Percentiles rank a stretch among this genome's conserved stretches.
phyloP scores from a whole-genome alignment of 2,329 filamentous ascomycete genomes.

The Bipolaris victoriae region DNA sequence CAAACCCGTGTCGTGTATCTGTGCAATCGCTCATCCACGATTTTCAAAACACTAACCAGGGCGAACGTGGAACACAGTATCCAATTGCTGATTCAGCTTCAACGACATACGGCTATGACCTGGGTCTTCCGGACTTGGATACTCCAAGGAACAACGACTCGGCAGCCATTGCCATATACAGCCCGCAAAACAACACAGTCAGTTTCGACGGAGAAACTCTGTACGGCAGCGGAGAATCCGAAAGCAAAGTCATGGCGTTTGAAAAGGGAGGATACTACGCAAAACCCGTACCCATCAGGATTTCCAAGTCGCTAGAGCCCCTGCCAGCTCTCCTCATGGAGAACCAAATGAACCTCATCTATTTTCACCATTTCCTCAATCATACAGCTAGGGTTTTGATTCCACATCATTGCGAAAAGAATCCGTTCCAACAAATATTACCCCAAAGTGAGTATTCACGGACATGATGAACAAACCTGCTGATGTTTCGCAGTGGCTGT shows the following conservation, averaged over 20 bases:
- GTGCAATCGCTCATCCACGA: too few species aligned
- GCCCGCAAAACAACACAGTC: conserved; percentile 38
- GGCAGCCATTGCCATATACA: conserved; percentile 63
- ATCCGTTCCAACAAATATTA: conserved; percentile 65
- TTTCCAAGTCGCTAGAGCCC: conserved; percentile 62
- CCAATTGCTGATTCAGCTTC: conserved; percentile 38
- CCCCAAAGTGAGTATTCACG: conserved; percentile 61
- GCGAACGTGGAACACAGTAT: conserved; percentile 50
- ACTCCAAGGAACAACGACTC: conserved; percentile 73
- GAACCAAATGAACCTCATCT: conserved; percentile 81
- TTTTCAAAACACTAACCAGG: conserved; percentile 39
- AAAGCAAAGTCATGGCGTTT: conserved; percentile 60
- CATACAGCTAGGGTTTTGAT: conserved; percentile 74
- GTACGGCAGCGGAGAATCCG: conserved; percentile 44
- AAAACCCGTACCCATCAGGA: conserved; percentile 69
- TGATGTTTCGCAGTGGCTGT: conserved; percentile 63
- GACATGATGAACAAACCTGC: neutral
- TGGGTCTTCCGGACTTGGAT: conserved; percentile 72
- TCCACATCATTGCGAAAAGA: conserved; percentile 66
- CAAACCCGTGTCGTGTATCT: conserved; percentile 23
- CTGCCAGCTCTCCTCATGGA: conserved; percentile 65
- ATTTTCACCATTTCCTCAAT: conserved; percentile 76
- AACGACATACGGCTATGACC: conserved; percentile 72
- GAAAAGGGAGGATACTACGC: conserved; percentile 72
- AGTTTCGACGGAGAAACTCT: conserved; percentile 43